Base-by-base conservation (phyloP, 2,329 filamentous ascomycete genomes). In the Fusarium musae region DNA sequence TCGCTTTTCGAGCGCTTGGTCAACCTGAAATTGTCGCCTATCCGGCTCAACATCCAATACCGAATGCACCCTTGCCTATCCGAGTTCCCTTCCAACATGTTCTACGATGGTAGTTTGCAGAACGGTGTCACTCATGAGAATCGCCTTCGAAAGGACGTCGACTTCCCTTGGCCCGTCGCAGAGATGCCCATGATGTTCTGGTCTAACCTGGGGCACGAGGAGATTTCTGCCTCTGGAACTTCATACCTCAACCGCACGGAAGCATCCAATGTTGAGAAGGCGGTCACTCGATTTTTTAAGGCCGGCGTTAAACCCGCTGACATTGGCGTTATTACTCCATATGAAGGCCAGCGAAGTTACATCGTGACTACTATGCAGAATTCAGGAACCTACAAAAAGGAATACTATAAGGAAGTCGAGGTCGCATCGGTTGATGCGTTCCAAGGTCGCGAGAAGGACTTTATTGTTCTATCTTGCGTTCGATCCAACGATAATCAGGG, bases 151-250 rank as follows among this genome's bases (percentile, higher is more conserved):
- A 93, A 93, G 74, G 96, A 99, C 78, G 94, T 99, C 34, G 96
- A 99, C 82, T 99, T 99, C 82, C 96, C 96, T 17, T 99, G 96
- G 96, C 96, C 96, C 6, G 94, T 97, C 36, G 90, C 87, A 26
- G 96, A 98, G 80, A 94, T 92, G 76, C 96, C 96, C 6, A 99
- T 99, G 96, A 98, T 98, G 96, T 99, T 99, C 85, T 99, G 96
- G 96, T 97, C 95, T 32, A 99, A 99, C 81, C 86, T 98, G 62
- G 96, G 96, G 68, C 97, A 97, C 68, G 96, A 99, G 83, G 96
- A 99, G 83, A 99, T 99, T 57, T 98, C 96, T 11, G 96, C 96
- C 2, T 98, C 95, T 32, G 96, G 96, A 79, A 99, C 96, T 5
- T 98, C 96, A 5, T 99, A 99, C 80, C 92, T 99, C 75, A 99